Conservation (phyloP, 1,284 basidiomycete genomes). For the Apiotrichum sp. region DNA sequence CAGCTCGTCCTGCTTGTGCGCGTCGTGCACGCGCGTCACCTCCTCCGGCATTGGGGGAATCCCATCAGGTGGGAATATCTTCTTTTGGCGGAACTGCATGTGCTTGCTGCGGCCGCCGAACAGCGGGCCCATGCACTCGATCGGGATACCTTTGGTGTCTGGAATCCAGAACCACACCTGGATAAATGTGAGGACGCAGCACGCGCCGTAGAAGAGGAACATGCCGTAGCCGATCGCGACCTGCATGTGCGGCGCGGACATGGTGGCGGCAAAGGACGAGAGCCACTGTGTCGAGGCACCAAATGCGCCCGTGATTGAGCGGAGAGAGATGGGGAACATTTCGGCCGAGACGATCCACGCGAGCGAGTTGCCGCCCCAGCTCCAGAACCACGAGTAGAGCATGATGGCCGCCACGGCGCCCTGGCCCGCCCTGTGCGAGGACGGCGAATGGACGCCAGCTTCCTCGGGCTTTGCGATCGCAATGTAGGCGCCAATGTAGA, state of each 20-base stretch:
- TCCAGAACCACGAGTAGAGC: conserved; percentile 24
- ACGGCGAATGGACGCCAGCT: conserved; percentile 11
- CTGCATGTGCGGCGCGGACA: conserved; percentile 28
- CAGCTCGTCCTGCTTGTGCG: no score
- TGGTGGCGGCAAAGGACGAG: conserved; percentile 29
- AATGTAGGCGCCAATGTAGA: conserved; percentile 27
- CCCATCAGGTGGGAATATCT: conserved; percentile 26
- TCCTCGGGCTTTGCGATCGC: conserved; percentile 21
- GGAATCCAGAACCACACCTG: conserved; percentile 36
- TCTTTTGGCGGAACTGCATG: conserved; percentile 27
- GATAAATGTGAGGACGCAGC: conserved; percentile 22
- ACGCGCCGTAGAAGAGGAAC: conserved; percentile 37
- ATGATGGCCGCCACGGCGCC: conserved; percentile 29
- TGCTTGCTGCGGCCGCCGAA: conserved; percentile 21
- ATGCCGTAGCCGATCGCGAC: conserved; percentile 20
- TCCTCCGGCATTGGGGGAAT: conserved; percentile 14
- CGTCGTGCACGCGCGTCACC: no score
- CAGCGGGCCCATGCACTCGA: conserved; percentile 27
- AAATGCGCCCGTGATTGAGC: conserved; percentile 27
- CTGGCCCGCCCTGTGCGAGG: conserved; percentile 18
- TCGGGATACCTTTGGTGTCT: conserved; percentile 33
- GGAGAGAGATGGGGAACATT: conserved; percentile 31
- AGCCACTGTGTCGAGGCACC: conserved; percentile 29
- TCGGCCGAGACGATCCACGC: conserved; percentile 30
- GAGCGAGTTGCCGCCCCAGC: conserved; percentile 27